Evolutionary conservation across 805 yeast species (phyloP).

Genomic region (Blastobotrys parvus): DNA sequence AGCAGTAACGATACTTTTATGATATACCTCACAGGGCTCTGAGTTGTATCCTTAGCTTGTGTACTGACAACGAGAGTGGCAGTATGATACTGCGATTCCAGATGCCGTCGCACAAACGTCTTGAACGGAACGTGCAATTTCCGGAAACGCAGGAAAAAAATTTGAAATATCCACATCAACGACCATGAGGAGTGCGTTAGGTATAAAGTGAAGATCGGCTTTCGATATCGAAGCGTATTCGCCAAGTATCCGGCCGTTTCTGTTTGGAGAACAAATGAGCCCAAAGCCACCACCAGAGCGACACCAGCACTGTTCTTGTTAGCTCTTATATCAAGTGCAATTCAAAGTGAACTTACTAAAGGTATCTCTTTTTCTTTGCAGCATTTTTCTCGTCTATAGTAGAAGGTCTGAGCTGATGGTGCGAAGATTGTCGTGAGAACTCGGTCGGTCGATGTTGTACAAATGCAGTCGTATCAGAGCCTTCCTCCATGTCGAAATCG

Average conservation of each 20-base stretch:
- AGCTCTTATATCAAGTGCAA: neutral
- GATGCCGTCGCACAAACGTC: slow-evolving; percentile 14
- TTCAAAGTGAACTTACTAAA: neutral
- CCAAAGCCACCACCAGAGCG: slow-evolving; percentile 41
- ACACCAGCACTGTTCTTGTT: slow-evolving; percentile 27
- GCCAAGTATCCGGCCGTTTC: slow-evolving; percentile 70
- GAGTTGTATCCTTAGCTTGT: slow-evolving; percentile 5
- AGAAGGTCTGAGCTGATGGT: slow-evolving; percentile 1
- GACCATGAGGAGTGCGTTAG: slow-evolving; percentile 78
- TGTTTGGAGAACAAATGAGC: slow-evolving; percentile 69
- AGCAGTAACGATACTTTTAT: slow-evolving; percentile 36
- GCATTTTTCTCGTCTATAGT: slow-evolving; percentile 3
- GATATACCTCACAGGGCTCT: slow-evolving; percentile 42
- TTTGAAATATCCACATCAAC: slow-evolving; percentile 64
- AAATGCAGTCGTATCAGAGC: neutral
- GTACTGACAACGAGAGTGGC: slow-evolving; percentile 17
- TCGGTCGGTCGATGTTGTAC: neutral
- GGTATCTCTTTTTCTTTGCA: slow-evolving; percentile 4
- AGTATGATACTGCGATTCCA: slow-evolving; percentile 16
- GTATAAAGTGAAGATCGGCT: slow-evolving; percentile 53
- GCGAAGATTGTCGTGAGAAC: neutral
- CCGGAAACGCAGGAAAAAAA: slow-evolving; percentile 38
- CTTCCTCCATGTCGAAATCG: neutral
- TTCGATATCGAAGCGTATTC: slow-evolving; percentile 44
- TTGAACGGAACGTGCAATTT: slow-evolving; percentile 31